Percentiles rank a stretch among this genome's conserved stretches.
These are phyloP conservation scores for Withania somnifera DNA, from an alignment of 305 asterid species.

Conservation along the genomic window DNA sequence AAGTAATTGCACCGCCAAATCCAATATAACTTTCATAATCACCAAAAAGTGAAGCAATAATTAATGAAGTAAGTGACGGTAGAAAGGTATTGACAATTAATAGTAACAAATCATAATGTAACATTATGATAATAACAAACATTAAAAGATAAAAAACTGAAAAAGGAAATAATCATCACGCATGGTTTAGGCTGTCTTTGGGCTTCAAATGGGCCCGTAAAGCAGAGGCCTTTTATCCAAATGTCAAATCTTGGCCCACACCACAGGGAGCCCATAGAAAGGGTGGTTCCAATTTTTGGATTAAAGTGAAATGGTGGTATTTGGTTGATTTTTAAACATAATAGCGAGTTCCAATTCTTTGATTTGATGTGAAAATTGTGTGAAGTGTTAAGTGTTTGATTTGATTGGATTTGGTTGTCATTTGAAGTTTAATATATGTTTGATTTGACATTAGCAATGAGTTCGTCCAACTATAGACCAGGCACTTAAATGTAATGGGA, in stretches of 20 bases:
- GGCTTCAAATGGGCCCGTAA: conserved; percentile 5
- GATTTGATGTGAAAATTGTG: not conserved
- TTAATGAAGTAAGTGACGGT: not conserved
- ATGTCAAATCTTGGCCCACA: conserved; percentile 4
- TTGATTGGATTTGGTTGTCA: not conserved
- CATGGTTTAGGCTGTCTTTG: conserved; percentile 4
- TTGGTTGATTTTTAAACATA: not conserved
- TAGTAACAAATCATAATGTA: not conserved
- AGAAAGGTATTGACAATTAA: not conserved
- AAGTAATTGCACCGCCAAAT: conserved; percentile 4
- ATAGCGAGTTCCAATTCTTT: too few species aligned
- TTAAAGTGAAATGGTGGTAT: not conserved
- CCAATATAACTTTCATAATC: not conserved
- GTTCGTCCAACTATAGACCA: not conserved
- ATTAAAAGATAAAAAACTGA: not conserved
- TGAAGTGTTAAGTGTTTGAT: not conserved
- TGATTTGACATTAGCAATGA: conserved; percentile 1
- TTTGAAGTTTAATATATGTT: not conserved
- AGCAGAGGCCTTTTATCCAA: not conserved
- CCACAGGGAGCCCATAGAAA: not conserved
- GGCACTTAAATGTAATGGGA: not conserved
- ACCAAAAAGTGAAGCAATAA: not conserved
- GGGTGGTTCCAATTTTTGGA: not conserved
- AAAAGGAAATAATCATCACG: not conserved
- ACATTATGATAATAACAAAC: not conserved